Conservation (phyloP, 345 rosid species). For the Pelargonium nanum region DNA sequence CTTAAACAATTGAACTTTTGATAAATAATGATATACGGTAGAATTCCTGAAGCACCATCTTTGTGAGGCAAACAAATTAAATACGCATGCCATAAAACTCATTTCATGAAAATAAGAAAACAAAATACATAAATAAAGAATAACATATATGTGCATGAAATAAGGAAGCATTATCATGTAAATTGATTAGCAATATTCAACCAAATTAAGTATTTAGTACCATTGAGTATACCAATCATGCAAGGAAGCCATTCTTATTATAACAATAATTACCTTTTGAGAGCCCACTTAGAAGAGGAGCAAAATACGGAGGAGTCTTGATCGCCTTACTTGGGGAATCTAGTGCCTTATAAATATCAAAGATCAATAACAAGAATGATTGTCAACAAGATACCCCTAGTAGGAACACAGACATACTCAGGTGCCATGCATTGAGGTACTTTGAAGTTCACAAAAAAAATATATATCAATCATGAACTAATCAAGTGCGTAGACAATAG, state of each 20-base stretch:
- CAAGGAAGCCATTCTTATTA: background rate
- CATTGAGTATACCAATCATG: background rate
- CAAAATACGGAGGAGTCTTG: constrained; percentile 28
- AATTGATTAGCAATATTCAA: background rate
- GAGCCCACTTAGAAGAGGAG: constrained; percentile 65
- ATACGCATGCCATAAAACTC: no score
- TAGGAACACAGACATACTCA: no score
- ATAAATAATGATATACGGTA: no score
- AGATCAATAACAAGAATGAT: background rate
- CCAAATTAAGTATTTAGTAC: background rate
- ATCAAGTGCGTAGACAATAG: no score
- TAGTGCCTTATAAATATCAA: constrained; percentile 40
- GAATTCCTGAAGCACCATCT: no score
- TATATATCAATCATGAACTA: no score
- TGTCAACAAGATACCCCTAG: no score
- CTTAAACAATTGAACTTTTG: no score
- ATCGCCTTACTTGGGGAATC: constrained; percentile 32
- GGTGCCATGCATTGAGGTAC: background rate
- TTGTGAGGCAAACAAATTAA: no score
- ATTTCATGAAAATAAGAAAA: no score
- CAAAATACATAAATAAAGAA: no score
- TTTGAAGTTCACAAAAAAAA: no score
- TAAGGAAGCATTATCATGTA: background rate
- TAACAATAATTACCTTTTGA: constrained; percentile 47
- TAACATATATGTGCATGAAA: background rate